phyloP scores from a whole-genome alignment of 768 basidiomycete genomes.

The Postia placenta region DNA sequence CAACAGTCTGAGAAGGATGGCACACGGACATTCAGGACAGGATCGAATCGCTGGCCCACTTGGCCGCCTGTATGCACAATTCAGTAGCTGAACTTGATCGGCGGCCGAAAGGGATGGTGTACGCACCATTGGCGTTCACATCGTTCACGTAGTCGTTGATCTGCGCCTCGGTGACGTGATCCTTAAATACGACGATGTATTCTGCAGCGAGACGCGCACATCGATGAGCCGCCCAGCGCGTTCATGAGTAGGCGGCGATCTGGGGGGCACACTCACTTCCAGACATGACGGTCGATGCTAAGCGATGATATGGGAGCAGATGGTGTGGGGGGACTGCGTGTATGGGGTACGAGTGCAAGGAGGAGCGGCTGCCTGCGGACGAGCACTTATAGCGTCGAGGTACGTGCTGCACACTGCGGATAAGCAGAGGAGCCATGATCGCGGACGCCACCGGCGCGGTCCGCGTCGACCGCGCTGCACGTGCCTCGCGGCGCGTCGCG shows the following conservation, averaged over 20 bases:
- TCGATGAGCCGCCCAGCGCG: constrained; percentile 3
- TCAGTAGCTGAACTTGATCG: background rate
- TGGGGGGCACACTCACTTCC: constrained; percentile 13
- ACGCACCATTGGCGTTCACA: constrained; percentile 34
- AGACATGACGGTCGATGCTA: constrained; percentile 13
- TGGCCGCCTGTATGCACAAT: constrained; percentile 30
- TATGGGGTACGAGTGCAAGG: no score
- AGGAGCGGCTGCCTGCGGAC: no score
- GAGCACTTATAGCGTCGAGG: no score
- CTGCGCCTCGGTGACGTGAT: constrained; percentile 31
- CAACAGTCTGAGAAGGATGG: background rate
- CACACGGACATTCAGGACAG: constrained; percentile 31
- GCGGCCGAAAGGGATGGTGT: background rate
- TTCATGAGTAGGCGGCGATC: no score
- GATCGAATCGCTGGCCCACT: constrained; percentile 35
- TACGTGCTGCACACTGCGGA: constrained; percentile 1
- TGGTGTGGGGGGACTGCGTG: background rate
- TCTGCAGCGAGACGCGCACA: constrained; percentile 25
- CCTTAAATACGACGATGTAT: constrained; percentile 55
- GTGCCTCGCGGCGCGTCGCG: constrained; percentile 2
- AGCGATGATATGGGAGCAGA: background rate
- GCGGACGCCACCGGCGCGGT: constrained; percentile 2
- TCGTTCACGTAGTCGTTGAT: constrained; percentile 35
- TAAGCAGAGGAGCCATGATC: background rate
- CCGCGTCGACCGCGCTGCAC: background rate